Base-by-base conservation (phyloP, 2,329 filamentous ascomycete species). In the Exophiala sp. region DNA sequence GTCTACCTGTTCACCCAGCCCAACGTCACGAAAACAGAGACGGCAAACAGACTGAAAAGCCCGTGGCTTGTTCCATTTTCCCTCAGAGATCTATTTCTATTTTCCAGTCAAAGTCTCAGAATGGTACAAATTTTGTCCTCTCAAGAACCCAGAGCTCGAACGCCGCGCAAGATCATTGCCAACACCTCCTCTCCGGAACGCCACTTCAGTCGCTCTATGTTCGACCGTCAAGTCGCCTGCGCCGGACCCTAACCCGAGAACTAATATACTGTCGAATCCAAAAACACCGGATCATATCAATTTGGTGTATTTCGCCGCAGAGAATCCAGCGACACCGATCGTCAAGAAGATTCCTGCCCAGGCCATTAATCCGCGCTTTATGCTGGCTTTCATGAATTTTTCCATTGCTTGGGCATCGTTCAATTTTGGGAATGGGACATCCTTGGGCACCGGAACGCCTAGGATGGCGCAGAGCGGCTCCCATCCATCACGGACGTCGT, bases 401-500 rank as follows among this genome's bases (percentile, higher is more conserved):
- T 62, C 60, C 51, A 62, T 60, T 34, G 58, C 58, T 32, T 52
- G 53, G 36, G 61, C 61, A 52, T 65, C 62, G 49, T 65, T 65
- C 47, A 63, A 36, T 40, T 50, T 57, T 29, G 63, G 63, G 40
- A 64, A 65, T 7, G 60, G 60, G 20, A 58, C 55, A n/a, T 59
- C 60, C 45, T 62, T 60, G 24, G 63, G 63, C 8, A 65, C 62
- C 1, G 63, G 62, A 18, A 65, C 60, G 10, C 61, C 60, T 11
- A 65, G 60, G 18, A 65, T 64, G 36, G 52, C 57, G 54, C 63
- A 65, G 11, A 65, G 39, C 9, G 63, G 63, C 47, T 62, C 62
- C 63, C 63, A 65, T 14, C 62, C 63, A 48, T 63, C 61, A 46
- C 68, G 63, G 0, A 71, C 65, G 52, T 69, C 64, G 48, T 68